These are phyloP conservation scores for Quercus bicolor DNA, from an alignment of 306 rosid species.

Conservation along the genomic window DNA sequence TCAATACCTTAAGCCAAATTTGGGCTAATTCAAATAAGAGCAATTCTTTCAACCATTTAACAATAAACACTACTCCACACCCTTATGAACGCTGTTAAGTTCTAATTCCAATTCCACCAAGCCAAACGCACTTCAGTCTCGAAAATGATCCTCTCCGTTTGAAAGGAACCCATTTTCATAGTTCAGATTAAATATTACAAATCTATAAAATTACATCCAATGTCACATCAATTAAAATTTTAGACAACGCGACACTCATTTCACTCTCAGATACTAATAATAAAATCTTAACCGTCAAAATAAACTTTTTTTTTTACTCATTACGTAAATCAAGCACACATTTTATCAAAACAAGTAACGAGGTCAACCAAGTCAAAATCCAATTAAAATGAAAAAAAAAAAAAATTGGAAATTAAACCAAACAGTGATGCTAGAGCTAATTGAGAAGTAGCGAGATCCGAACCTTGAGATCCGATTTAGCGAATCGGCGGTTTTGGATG, in stretches of 20 bases:
- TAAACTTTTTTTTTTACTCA: background rate
- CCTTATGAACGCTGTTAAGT: background rate
- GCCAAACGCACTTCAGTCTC: background rate
- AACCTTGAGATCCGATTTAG: constrained; percentile 50
- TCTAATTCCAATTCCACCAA: background rate
- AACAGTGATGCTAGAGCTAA: background rate
- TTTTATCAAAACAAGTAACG: background rate
- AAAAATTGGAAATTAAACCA: background rate
- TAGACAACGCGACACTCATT: background rate
- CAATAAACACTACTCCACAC: too few species aligned
- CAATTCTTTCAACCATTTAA: background rate
- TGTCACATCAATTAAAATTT: too few species aligned
- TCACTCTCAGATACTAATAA: background rate
- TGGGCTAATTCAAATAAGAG: background rate
- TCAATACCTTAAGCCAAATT: background rate
- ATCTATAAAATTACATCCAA: too few species aligned
- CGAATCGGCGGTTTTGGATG: constrained; percentile 33
- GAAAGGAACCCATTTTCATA: too few species aligned
- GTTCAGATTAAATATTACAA: too few species aligned
- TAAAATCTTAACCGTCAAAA: background rate
- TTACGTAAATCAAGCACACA: background rate
- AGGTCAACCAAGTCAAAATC: background rate
- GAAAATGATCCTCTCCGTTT: too few species aligned
- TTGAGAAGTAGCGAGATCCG: background rate
- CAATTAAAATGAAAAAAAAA: background rate